These are phyloP conservation scores for Plasmodium berghei DNA, from an alignment of 169 alveolate genomes.

Conservation along the genomic window DNA sequence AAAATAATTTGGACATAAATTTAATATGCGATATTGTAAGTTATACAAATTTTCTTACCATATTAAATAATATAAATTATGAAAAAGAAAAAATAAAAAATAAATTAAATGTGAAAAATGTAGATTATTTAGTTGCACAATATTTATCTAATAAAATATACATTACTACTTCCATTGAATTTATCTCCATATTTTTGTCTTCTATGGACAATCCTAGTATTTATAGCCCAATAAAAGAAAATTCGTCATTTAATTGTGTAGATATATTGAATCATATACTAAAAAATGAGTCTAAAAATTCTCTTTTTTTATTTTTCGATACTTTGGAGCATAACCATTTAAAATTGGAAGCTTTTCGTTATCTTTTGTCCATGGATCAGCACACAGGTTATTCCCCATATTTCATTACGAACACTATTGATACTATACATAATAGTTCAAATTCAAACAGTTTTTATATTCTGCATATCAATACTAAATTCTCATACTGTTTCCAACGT, in stretches of 20 bases:
- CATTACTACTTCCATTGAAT: constrained; percentile 26
- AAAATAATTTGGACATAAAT: constrained; percentile 39
- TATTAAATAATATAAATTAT: constrained; percentile 19
- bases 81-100: constrained; percentile 32
- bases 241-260: constrained; percentile 16
- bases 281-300: constrained; percentile 45
- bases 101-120: constrained; percentile 7
- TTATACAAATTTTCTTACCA: constrained; percentile 39
- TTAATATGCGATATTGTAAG: constrained; percentile 46
- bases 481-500: background rate
- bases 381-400: constrained; percentile 17
- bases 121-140: constrained; percentile 39
- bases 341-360: constrained; percentile 15
- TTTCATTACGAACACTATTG: no score
- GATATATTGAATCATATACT: constrained; percentile 34
- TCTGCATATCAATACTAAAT: no score
- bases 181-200: constrained; percentile 30
- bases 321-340: constrained; percentile 5
- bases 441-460: no score
- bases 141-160: constrained; percentile 27
- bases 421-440: no score
- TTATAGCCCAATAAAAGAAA: constrained; percentile 32
- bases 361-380: constrained; percentile 6
- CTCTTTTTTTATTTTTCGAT: constrained; percentile 51
- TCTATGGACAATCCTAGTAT: constrained; percentile 6